Base-by-base conservation (phyloP, 257 asterid species). In the Osmanthus fragrans region DNA sequence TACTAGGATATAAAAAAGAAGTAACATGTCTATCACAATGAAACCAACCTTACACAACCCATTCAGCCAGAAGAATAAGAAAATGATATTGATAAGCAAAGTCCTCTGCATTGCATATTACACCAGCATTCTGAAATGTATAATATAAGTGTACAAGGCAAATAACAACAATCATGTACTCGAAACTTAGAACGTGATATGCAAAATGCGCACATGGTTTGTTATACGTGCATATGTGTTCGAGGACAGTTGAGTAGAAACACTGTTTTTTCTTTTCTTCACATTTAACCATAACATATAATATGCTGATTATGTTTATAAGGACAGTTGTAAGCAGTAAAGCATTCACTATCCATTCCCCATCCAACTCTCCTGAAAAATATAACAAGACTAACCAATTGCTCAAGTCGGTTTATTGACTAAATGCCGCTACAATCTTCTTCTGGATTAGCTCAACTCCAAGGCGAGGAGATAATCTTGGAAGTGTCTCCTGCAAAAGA, bases 401-500 rank as follows among this genome's bases (percentile, higher is more conserved):
- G 73, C 27, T 33, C 49, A 2, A 29, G 69, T 9, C 54, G 12
- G 12, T 29, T 82, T 78, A 84, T 29, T 82, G 78, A 37, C 80
- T 79, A 29, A 92, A 83, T 19, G 91, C 97, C 54, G 89, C 92
- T 16, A 93, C 92, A 64, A 94, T 87, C 85, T 92, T 92, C 89
- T 89, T 94, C 27, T 88, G 96, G 58, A 92, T 81, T 60, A 90
- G 91, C 85, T 92, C 98, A 12, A 89, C 91, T 65, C 90, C 91
- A 13, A 90, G 93, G 69, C 98, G 97, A 29, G 98, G 97, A 69
- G 98, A 94, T 77, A 94, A 86, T 76, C 98, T 87, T 18, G 98
- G 97, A 77, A 94, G 92, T 27, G 81, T 80, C 85, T 88, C 97
- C 98, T 91, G 90, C 63, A 80, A 75, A 60, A 83, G 45, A 78